These are phyloP conservation scores for Hypoxylon intermedium DNA, from an alignment of 495 filamentous ascomycete genomes.

Conservation along the genomic window DNA sequence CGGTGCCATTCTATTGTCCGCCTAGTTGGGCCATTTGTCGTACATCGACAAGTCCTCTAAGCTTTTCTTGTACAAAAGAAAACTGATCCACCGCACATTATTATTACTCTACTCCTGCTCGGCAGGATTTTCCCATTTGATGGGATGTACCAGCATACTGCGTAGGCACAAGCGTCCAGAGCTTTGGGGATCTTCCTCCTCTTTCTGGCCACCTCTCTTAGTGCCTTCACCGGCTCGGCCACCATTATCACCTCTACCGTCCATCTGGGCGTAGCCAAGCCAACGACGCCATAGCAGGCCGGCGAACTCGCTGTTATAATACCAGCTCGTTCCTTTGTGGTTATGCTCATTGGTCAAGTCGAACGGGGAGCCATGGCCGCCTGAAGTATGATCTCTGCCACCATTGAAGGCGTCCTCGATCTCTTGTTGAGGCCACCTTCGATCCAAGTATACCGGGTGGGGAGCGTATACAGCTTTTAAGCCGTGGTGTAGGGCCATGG, in stretches of 20 bases:
- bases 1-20: slow-evolving; percentile 33
- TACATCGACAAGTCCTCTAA: slow-evolving; percentile 24
- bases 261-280: slow-evolving; percentile 78
- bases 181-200: slow-evolving; percentile 58
- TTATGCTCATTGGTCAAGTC: slow-evolving; percentile 88
- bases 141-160: slow-evolving; percentile 88
- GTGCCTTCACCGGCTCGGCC: slow-evolving; percentile 64
- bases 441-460: slow-evolving; percentile 88
- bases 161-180: slow-evolving; percentile 89
- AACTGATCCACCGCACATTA: slow-evolving; percentile 20
- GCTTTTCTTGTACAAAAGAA: slow-evolving; percentile 31
- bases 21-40: slow-evolving; percentile 17
- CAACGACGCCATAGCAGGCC: slow-evolving; percentile 85
- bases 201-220: slow-evolving; percentile 71
- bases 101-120: slow-evolving; percentile 44
- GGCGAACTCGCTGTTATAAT: slow-evolving; percentile 88
- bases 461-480: slow-evolving; percentile 94
- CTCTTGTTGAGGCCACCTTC: slow-evolving; percentile 72
- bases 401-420: slow-evolving; percentile 85
- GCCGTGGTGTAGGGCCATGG: slow-evolving; percentile 86
- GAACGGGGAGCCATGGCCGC: slow-evolving; percentile 72
- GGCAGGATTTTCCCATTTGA: slow-evolving; percentile 69
- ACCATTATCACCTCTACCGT: slow-evolving; percentile 68
- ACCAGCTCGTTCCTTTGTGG: slow-evolving; percentile 89
- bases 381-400: slow-evolving; percentile 75